Base-by-base conservation (phyloP, 2,329 filamentous ascomycete genomes). In the Scedosporium dehoogii region DNA sequence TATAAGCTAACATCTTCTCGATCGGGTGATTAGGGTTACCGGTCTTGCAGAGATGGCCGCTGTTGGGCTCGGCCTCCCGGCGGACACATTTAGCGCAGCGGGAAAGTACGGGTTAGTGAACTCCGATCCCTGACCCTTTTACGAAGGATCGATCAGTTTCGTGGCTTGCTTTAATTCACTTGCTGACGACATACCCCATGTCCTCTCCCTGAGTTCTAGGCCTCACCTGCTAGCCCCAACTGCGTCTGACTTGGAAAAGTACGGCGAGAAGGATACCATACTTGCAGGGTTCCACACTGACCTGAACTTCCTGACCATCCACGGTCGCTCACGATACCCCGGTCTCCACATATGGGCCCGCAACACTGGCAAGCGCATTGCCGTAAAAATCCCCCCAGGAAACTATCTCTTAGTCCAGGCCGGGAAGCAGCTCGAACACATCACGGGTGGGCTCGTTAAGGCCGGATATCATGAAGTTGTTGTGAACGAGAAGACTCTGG, bases 271-370 rank as follows among this genome's bases (percentile, higher is more conserved):
- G 59, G 78, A 85, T 73, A 85, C 82, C 59, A 85, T 86, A 68
- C 78, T 86, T 16, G 83, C 83, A 16, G 83, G 83, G 46, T 86
- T 86, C 75, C 83, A 86, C 71, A 85, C 83, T 0, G 83, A 86
- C 68, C 81, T 86, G 63, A 86, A 86, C 76, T 86, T 85, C 70
- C 76, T 86, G 60, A 86, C 83, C 66, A 86, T 86, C 72, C 83
- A 86, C 74, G 83, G 83, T 63, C 83, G 83, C 66, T 84, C 81
- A 33, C 81, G 83, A 64, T 86, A 84, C 67, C 83, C 83, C 0
- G 83, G 83, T 2, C 76, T 86, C 66, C 79, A 86, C 74, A 81
- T 86, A 68, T 86, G 83, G 83, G 83, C 82, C 23, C 81, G 83
- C 67, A 86, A 86, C 77, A 85, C 83, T 1, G 83, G 83, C 55